A percentile compares a stretch with the other conserved stretches of the same genome.
These are phyloP conservation scores for Aspergillus hortae DNA, from an alignment of 2,329 filamentous ascomycete species.

Conservation along the genomic window DNA sequence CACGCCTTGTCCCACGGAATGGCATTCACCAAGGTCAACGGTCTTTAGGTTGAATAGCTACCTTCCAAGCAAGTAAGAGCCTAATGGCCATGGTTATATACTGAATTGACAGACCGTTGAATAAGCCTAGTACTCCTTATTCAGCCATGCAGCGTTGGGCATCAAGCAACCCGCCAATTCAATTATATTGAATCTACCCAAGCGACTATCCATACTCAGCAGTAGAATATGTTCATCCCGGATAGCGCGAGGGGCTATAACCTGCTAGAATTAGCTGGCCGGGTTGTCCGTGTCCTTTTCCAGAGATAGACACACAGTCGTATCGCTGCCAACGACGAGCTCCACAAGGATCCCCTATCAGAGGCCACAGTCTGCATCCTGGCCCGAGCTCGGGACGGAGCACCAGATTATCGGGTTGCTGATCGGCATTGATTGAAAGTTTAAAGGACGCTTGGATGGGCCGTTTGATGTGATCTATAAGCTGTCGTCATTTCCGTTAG, in stretches of 20 bases:
- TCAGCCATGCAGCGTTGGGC: background rate
- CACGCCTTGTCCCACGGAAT: too few species aligned
- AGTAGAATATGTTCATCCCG: background rate
- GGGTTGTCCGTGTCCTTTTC: background rate
- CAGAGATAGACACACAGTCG: background rate
- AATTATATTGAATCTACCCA: background rate
- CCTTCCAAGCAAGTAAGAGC: too few species aligned
- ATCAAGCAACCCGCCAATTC: background rate
- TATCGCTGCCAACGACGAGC: background rate
- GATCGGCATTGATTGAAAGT: background rate
- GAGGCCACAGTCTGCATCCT: background rate
- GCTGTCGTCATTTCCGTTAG: background rate
- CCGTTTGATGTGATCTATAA: background rate
- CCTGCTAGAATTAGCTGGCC: background rate
- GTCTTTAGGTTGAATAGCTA: too few species aligned
- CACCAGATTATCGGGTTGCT: background rate
- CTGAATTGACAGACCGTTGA: background rate
- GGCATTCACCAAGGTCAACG: too few species aligned
- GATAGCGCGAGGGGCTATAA: background rate
- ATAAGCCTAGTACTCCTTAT: background rate
- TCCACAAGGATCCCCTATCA: background rate
- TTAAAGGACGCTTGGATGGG: background rate
- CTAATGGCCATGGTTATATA: background rate
- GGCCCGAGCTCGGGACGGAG: background rate
- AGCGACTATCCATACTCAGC: background rate